Conservation (phyloP, 163 green algal species). For the Scenedesmus sp. region DNA sequence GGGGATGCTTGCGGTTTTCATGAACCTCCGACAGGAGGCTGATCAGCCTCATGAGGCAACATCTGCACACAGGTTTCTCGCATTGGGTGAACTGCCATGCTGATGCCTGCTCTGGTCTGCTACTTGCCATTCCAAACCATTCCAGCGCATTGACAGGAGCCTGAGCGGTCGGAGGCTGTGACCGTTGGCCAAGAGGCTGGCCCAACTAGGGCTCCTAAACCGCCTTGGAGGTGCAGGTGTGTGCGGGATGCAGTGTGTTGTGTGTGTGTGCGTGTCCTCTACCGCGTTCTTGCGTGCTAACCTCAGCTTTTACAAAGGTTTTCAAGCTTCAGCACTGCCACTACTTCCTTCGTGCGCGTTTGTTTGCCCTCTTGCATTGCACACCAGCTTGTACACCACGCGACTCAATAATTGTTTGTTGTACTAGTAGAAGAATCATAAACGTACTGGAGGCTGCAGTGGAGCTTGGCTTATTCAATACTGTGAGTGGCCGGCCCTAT, state of each 20-base stretch:
- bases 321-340: background rate
- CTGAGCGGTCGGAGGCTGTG: background rate
- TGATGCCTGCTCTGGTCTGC: background rate
- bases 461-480: background rate
- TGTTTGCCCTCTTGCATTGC: background rate
- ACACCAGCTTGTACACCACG: background rate
- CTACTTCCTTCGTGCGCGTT: background rate
- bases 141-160: background rate
- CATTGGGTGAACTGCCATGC: background rate
- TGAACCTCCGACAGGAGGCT: background rate
- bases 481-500: background rate
- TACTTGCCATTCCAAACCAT: background rate
- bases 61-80: no score
- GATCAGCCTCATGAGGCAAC: no score
- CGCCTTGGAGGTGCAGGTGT: background rate
- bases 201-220: no score
- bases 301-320: background rate
- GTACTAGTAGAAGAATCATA: background rate
- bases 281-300: background rate
- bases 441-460: background rate
- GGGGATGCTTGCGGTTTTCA: background rate
- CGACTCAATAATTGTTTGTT: background rate
- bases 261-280: background rate
- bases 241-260: background rate
- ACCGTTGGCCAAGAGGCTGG: background rate